Conservation (phyloP, 83 land plant species). For the Isoetes engelmannii region DNA sequence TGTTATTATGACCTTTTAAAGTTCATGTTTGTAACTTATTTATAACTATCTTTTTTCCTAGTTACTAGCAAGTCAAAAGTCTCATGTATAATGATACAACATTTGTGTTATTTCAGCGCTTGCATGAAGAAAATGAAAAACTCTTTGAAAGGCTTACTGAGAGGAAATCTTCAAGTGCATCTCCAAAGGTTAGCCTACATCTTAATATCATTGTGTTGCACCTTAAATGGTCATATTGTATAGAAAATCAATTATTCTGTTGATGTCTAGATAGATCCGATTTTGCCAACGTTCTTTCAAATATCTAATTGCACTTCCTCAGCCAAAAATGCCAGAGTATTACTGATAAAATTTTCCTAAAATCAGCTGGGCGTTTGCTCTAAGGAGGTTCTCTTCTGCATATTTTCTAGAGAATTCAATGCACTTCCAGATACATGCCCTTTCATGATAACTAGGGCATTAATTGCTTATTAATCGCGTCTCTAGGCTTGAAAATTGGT, state of each 20-base stretch:
- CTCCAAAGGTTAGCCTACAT: conserved; percentile 47
- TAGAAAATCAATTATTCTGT: neutral
- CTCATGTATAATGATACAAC: neutral
- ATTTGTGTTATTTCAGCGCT: conserved; percentile 41
- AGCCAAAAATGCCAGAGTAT: no score
- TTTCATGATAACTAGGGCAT: no score
- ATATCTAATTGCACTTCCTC: no score
- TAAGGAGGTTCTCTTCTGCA: no score
- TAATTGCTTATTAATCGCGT: no score
- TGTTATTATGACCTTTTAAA: neutral
- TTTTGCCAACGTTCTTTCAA: no score
- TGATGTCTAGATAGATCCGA: neutral
- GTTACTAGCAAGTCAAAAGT: neutral
- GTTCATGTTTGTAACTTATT: neutral
- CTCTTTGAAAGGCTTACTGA: conserved; percentile 88
- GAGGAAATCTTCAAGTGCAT: conserved; percentile 37
- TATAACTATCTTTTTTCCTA: neutral
- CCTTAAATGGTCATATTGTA: neutral
- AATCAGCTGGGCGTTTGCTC: no score
- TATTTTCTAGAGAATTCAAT: no score
- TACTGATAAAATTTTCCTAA: no score
- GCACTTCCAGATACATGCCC: no score
- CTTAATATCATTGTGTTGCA: neutral
- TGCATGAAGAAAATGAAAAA: conserved; percentile 97
- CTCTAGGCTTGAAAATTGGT: no score